Conservation (phyloP, 768 basidiomycete genomes). For the Tephrocybe sp. region DNA sequence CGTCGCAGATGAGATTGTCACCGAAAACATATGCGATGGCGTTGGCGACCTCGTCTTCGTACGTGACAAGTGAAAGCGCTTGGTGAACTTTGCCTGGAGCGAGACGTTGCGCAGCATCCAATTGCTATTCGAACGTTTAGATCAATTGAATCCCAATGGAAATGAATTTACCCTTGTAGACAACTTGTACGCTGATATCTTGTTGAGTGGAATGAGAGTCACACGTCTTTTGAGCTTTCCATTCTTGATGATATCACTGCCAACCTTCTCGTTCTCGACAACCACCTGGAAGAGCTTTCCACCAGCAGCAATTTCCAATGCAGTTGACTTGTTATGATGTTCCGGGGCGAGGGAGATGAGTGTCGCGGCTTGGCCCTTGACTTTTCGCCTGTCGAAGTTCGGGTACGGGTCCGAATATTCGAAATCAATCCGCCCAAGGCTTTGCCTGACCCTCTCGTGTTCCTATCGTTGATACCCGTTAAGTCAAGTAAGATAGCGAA, state of each 20-base stretch:
- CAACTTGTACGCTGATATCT: conserved; percentile 66
- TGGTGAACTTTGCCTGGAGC: conserved; percentile 80
- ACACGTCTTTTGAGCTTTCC: conserved; percentile 78
- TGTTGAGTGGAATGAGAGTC: conserved; percentile 91
- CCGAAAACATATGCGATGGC: conserved; percentile 95
- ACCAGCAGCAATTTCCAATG: conserved; percentile 91
- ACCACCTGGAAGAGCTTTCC: conserved; percentile 91
- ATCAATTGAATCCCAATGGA: background rate
- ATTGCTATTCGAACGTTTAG: conserved; percentile 52
- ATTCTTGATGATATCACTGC: conserved; percentile 78
- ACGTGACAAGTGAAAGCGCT: conserved; percentile 88
- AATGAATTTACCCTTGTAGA: conserved; percentile 36
- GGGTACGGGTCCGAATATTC: conserved; percentile 75
- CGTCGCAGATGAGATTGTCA: conserved; percentile 88
- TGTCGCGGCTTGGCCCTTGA: conserved; percentile 91
- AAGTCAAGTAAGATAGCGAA: conserved; percentile 6
- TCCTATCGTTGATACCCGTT: conserved; percentile 37
- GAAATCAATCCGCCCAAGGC: conserved; percentile 76
- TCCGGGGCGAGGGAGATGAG: conserved; percentile 71
- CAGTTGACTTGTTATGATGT: conserved; percentile 79
- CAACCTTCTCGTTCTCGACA: conserved; percentile 86
- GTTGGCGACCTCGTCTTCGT: conserved; percentile 73
- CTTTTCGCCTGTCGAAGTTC: conserved; percentile 78
- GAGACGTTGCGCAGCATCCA: conserved; percentile 64
- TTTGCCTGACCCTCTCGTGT: conserved; percentile 64